These are phyloP conservation scores for Artemisia annua DNA, from an alignment of 129 eudicot species.

Conservation along the genomic window DNA sequence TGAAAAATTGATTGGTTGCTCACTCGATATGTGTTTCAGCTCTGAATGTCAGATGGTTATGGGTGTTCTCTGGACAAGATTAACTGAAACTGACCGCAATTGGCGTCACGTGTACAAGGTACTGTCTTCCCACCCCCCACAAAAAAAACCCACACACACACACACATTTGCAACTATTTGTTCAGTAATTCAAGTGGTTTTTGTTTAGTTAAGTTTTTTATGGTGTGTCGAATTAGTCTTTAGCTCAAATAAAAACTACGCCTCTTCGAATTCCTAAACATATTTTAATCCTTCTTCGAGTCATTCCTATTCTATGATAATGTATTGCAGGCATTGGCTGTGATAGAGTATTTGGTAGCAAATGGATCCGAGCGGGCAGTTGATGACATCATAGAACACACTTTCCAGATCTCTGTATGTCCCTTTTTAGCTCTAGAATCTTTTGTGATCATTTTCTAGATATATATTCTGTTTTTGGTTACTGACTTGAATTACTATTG, in stretches of 20 bases:
- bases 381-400: conserved; percentile 93
- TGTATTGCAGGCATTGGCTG: conserved; percentile 76
- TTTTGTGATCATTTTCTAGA: not conserved
- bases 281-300: not conserved
- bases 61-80: too few species aligned
- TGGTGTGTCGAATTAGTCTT: too few species aligned
- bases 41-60: too few species aligned
- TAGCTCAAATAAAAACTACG: too few species aligned
- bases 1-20: conserved; percentile 22
- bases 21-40: conserved; percentile 33
- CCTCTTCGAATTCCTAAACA: too few species aligned
- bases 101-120: too few species aligned
- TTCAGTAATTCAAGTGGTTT: too few species aligned
- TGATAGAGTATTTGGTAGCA: conserved; percentile 93
- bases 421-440: conserved; percentile 20
- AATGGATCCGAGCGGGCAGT: conserved; percentile 99
- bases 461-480: not conserved
- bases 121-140: too few species aligned
- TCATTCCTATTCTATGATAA: conserved; percentile 23
- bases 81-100: too few species aligned
- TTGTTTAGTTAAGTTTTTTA: too few species aligned
- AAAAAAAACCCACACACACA: too few species aligned
- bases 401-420: conserved; percentile 93
- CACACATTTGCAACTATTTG: too few species aligned
- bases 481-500: conserved; percentile 8